These are phyloP conservation scores for Melampsora americana DNA, from an alignment of 1,284 basidiomycete genomes.

Conservation along the genomic window DNA sequence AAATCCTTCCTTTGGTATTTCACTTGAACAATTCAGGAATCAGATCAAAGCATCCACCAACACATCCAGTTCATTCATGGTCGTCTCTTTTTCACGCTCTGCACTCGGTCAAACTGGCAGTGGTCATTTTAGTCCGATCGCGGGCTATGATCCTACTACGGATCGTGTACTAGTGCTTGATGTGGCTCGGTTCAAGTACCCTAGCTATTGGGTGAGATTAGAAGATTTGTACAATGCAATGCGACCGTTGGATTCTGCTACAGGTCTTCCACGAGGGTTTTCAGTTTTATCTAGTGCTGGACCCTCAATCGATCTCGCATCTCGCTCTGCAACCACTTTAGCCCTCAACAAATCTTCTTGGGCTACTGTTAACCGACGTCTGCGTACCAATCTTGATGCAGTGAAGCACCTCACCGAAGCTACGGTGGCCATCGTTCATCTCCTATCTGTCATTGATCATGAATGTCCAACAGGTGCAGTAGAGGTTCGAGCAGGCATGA, in stretches of 20 bases:
- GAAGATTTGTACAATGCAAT: constrained; percentile 48
- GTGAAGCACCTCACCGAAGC: not conserved
- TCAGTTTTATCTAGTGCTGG: constrained; percentile 45
- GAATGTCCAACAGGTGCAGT: constrained; percentile 9
- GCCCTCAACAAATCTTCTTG: constrained; percentile 48
- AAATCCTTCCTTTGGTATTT: not conserved
- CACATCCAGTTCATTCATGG: constrained; percentile 45
- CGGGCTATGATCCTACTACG: constrained; percentile 46
- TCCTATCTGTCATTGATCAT: not conserved
- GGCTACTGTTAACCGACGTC: constrained; percentile 1
- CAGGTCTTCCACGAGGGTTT: constrained; percentile 49
- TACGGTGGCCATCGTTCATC: not conserved
- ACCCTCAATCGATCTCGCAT: constrained; percentile 34
- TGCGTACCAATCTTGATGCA: constrained; percentile 2
- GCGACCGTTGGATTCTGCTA: constrained; percentile 49
- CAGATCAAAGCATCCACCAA: constrained; percentile 42
- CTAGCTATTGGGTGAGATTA: constrained; percentile 46
- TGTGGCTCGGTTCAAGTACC: constrained; percentile 50
- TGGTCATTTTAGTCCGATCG: constrained; percentile 50
- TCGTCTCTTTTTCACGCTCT: constrained; percentile 47
- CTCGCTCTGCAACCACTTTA: constrained; percentile 46
- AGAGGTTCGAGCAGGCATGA: constrained; percentile 14
- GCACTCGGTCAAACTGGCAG: constrained; percentile 50
- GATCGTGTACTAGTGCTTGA: constrained; percentile 50
- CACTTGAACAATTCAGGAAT: constrained; percentile 45